Evolutionary conservation across 768 basidiomycete species (phyloP), one percentile per base, ranked within the genome.

Genomic region (Podaxis sp.): DNA sequence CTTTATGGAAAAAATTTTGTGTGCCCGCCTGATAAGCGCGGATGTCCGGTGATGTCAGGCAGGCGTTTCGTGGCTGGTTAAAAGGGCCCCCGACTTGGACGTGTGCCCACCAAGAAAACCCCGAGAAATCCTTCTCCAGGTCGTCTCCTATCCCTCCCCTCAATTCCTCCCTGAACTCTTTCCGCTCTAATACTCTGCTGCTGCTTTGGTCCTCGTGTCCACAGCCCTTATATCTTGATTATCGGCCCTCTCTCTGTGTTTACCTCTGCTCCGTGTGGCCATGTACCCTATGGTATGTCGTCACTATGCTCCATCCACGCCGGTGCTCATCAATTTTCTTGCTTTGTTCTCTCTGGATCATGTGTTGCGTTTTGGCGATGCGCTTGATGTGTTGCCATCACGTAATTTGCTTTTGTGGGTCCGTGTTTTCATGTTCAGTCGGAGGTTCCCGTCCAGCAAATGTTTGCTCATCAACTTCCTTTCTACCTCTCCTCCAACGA

Each of bases 361-460:
- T 48, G 44, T 59, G 57, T 38, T 49, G 28, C 22, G 2, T 22
- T 22, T 40, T 30, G 52, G 33, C 19, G 39, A 46, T 42, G 26
- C 13, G 15, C 38, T n/a, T 61, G 51, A 53, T 44, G 40, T 19
- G 39, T 33, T 44, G 40, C 30, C 26, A 52, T 59, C 48, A 51
- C 48, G 36, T 39, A 42, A 55, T 62, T 62, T 55, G 53, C 30
- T 28, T 24, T 38, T 62, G 61, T 62, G 61, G 61, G 61, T 62
- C 61, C 53, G 61, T 62, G 59, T 59, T 59, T 59, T 52, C 33
- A 36, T 48, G 33, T 26, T 33, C n/a, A 40, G 38, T 49, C 57
- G 57, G 57, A 24, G 28, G 42, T 59, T 48, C 44, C 59, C 59
- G 59, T 53, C 19, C 46, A 24, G 28, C 40, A 61, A 52, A 61